Evolutionary conservation across 2,329 filamentous ascomycete species (phyloP).

Genomic region (Scorias spongiosa): DNA sequence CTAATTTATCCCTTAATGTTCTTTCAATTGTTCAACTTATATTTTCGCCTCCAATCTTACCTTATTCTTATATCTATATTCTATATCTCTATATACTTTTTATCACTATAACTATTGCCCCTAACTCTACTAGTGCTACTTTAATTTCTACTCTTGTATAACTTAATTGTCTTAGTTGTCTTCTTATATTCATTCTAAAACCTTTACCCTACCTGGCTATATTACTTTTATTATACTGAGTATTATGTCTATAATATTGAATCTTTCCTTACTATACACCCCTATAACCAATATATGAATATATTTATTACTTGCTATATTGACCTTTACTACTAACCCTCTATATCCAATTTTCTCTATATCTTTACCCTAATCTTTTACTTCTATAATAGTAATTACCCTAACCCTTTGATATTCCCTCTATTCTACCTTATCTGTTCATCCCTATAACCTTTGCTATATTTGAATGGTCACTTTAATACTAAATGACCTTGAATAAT

Average conservation of each 20-base stretch:
- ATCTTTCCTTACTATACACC: background rate
- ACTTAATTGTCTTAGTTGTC: too few species aligned
- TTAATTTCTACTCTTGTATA: too few species aligned
- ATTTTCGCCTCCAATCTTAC: background rate
- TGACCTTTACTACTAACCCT: background rate
- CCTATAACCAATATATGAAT: background rate
- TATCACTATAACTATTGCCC: too few species aligned
- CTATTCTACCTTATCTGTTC: background rate
- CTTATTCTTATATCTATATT: background rate
- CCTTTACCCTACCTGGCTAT: background rate
- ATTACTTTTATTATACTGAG: background rate
- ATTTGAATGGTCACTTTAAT: too few species aligned
- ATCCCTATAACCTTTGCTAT: background rate
- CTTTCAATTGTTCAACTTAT: background rate
- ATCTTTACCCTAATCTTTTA: background rate
- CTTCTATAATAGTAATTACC: background rate
- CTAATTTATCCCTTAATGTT: background rate
- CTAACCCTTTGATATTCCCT: background rate
- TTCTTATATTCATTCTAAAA: background rate
- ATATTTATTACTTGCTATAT: background rate
- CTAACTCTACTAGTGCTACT: too few species aligned
- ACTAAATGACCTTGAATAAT: too few species aligned
- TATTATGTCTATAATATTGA: background rate
- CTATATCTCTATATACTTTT: too few species aligned
- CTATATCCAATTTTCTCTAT: background rate